Evolutionary conservation across 2,329 filamentous ascomycete genomes (phyloP), one percentile per base, ranked within the genome.

Genomic region (Lizonia empirigonia): DNA sequence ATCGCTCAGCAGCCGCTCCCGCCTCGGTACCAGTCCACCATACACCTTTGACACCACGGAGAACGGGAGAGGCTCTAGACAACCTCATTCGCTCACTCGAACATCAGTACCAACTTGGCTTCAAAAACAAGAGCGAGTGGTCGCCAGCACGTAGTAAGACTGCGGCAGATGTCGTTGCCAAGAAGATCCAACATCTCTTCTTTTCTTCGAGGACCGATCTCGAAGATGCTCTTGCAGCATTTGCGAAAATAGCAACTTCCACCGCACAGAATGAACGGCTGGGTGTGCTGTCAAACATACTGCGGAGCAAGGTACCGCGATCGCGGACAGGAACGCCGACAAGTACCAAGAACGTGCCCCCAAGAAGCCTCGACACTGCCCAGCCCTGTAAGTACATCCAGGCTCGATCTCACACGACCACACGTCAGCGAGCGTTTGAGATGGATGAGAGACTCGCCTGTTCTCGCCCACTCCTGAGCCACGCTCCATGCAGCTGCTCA

Each of bases 81-180:
- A 9, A 48, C 1, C 41, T 62, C 13, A 58, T 72, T 23, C 35
- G 33, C 16, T 45, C 39, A 1, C 29, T 73, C 3, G 62, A 71
- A 30, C 13, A 34, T 2, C 18, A 56, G n/a, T 69, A 60, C 55
- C 51, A 54, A 2, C 12, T 72, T 0, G 65, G 60, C 1, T 39
- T 72, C 1, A 36, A 32, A 2, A 7, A 58, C 6, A 55, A 58
- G 13, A 50, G 47, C 3, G 24, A 36, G 4, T 47, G 60, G 57
- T 70, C 69, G 2, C 70, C 69, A 2, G 47, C 32, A 8, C 59
- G 38, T 24, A 45, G 33, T 9, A 38, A 35, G 10, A 42, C 39
- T 3, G 32, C 44, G 6, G 44, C 50, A 5, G 61, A 65, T 3
- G 59, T 51, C 13, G 49, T 64, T 2, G 58, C 50, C 15, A 44